Percentiles rank a stretch among this genome's conserved stretches.
Evolutionary conservation across 202 grass and related monocot genomes (phyloP).

Genomic region (Setaria italica): DNA sequence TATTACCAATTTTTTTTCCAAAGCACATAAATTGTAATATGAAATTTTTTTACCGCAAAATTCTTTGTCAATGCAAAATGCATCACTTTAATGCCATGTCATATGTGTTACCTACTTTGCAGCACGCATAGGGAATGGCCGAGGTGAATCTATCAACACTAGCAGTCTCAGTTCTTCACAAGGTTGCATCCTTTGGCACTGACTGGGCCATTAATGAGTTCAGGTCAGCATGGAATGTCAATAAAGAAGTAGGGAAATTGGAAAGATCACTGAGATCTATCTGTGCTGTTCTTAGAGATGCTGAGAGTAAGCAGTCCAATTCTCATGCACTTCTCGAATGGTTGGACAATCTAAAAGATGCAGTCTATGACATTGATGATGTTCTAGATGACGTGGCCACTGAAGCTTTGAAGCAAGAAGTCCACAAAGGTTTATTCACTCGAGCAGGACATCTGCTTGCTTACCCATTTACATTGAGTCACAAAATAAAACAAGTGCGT

Average conservation of each 20-base stretch:
- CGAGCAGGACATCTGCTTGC: not conserved
- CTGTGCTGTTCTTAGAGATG: constrained; percentile 21
- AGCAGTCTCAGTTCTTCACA: not conserved
- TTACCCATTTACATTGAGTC: not conserved
- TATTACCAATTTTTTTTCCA: too few relatives aligned
- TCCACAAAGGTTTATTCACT: not conserved
- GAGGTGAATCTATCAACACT: not conserved
- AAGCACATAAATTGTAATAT: too few relatives aligned
- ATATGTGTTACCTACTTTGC: too few relatives aligned
- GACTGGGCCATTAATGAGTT: not conserved
- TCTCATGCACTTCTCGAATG: not conserved
- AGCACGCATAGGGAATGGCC: not conserved
- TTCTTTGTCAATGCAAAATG: too few relatives aligned
- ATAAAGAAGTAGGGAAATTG: not conserved
- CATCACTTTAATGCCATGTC: too few relatives aligned
- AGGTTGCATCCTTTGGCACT: not conserved
- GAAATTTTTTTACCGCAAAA: too few relatives aligned
- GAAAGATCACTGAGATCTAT: constrained; percentile 1
- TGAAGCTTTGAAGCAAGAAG: not conserved
- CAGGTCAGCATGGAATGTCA: not conserved
- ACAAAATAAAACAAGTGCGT: constrained; percentile 9
- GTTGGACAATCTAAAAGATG: not conserved
- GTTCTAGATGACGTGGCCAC: constrained; percentile 13
- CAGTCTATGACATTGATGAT: constrained; percentile 24
- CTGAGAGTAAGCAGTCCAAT: not conserved